Evolutionary conservation across 2,329 filamentous ascomycete species (phyloP).

Genomic region (Coniella lustricola): DNA sequence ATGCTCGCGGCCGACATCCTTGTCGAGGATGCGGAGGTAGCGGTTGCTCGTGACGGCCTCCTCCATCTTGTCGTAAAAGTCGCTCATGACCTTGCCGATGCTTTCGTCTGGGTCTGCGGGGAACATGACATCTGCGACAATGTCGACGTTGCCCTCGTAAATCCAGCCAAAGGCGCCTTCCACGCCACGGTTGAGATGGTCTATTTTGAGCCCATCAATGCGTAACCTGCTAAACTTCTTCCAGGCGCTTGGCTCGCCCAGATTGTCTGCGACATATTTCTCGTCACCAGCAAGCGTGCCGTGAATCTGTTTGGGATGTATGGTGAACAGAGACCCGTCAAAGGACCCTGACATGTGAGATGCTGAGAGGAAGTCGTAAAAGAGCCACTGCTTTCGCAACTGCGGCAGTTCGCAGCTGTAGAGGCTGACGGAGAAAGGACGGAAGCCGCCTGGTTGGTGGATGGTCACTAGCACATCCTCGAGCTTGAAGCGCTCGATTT

Average conservation of each 20-base stretch:
- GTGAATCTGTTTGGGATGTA: constrained; percentile 88
- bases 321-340: constrained; percentile 93
- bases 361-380: constrained; percentile 93
- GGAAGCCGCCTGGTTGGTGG: constrained; percentile 82
- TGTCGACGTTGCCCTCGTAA: constrained; percentile 92
- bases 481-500: constrained; percentile 94
- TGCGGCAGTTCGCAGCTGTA: constrained; percentile 92
- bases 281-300: constrained; percentile 61
- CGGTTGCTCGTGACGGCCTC: constrained; percentile 79
- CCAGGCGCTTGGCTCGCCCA: constrained; percentile 68
- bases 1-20: constrained; percentile 25
- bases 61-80: constrained; percentile 94
- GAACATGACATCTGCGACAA: constrained; percentile 92
- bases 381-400: constrained; percentile 90
- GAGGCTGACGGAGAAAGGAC: constrained; percentile 93
- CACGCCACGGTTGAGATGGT: constrained; percentile 89
- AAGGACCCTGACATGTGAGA: constrained; percentile 95
- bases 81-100: constrained; percentile 89
- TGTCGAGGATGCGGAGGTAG: constrained; percentile 52
- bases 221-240: constrained; percentile 92
- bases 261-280: constrained; percentile 46
- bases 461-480: constrained; percentile 88
- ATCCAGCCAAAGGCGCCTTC: constrained; percentile 97
- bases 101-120: constrained; percentile 82
- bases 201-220: constrained; percentile 89